phyloP scores from a whole-genome alignment of 2,329 filamentous ascomycete species.

The Ilyonectria destructans region DNA sequence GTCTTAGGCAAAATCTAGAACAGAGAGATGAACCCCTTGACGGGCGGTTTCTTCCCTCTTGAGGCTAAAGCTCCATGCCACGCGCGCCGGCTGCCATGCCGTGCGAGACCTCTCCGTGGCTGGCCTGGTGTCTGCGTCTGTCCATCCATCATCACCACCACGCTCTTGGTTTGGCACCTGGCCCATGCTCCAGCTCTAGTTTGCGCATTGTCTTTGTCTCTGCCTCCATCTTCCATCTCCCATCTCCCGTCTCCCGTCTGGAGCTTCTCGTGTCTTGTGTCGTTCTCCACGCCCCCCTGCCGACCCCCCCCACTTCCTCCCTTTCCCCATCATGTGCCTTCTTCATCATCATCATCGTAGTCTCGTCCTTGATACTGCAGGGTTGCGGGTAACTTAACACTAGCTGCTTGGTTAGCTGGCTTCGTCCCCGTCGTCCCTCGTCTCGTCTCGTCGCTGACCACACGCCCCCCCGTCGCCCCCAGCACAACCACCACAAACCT shows the following conservation, averaged over 20 bases:
- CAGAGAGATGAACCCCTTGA: conserved; percentile 33
- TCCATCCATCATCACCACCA: conserved; percentile 40
- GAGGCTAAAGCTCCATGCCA: conserved; percentile 44
- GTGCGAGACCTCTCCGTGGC: conserved; percentile 17
- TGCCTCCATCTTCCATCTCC: conserved; percentile 36
- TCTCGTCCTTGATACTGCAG: conserved; percentile 43
- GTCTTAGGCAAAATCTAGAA: conserved; percentile 38
- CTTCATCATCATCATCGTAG: conserved; percentile 37
- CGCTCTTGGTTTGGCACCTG: conserved; percentile 40
- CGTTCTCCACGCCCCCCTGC: conserved; percentile 31
- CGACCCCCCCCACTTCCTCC: conserved; percentile 27
- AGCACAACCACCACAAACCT: conserved; percentile 36
- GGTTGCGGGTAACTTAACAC: conserved; percentile 46
- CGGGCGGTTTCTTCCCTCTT: conserved; percentile 40
- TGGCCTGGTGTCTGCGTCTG: not conserved
- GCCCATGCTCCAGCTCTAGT: conserved; percentile 40
- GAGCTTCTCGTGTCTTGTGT: conserved; percentile 19
- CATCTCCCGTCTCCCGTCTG: conserved; percentile 23
- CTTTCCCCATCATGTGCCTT: conserved; percentile 44
- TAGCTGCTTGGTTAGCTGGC: conserved; percentile 43
- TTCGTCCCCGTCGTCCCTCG: conserved; percentile 17
- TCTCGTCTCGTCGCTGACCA: conserved; percentile 33
- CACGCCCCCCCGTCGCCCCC: conserved; percentile 41
- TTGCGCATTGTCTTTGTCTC: conserved; percentile 29
- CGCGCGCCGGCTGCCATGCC: conserved; percentile 20